Conservation (phyloP, 2,329 filamentous ascomycete genomes). For the Colletotrichum sp. region DNA sequence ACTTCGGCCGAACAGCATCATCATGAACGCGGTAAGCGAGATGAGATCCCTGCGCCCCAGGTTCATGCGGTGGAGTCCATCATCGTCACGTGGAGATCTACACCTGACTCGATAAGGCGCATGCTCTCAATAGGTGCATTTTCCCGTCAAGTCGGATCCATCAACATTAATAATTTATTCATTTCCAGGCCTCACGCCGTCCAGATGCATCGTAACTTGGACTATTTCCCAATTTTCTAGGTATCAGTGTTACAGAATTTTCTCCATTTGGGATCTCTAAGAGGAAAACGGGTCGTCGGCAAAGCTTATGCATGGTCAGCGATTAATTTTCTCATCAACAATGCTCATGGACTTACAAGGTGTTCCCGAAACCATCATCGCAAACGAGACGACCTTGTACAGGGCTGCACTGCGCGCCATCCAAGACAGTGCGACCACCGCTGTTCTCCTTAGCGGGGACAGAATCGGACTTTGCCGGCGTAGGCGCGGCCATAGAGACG, state of each 20-base stretch:
- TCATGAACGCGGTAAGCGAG: neutral
- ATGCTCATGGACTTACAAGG: neutral
- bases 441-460: constrained; percentile 3
- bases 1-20: neutral
- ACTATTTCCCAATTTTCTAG: neutral
- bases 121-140: neutral
- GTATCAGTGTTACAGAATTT: neutral
- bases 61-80: neutral
- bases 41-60: neutral
- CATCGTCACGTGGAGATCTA: neutral
- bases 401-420: constrained; percentile 7
- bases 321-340: neutral
- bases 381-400: constrained; percentile 9
- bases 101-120: neutral
- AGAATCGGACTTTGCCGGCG: neutral
- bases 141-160: neutral
- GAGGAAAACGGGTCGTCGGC: constrained; percentile 12
- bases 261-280: neutral
- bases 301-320: neutral
- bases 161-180: neutral
- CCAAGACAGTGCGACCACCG: neutral
- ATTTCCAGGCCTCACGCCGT: neutral
- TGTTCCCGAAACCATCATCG: constrained; percentile 5
- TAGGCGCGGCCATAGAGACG: neutral
- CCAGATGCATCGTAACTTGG: neutral